These are phyloP conservation scores for Coniochaeta ligniaria DNA, from an alignment of 2,329 filamentous ascomycete genomes.

Conservation along the genomic window DNA sequence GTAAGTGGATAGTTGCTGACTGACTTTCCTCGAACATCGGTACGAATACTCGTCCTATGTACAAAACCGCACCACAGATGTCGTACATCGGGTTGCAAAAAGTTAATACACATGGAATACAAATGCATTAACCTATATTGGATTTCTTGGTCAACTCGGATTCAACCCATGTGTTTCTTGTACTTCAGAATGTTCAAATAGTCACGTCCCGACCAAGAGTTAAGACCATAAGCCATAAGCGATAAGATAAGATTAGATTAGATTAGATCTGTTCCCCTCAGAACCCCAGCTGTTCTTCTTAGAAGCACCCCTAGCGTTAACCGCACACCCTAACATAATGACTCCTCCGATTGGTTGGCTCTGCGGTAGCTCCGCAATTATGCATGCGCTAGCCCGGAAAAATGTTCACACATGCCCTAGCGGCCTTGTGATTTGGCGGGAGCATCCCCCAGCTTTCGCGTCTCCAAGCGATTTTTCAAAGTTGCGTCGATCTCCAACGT, in stretches of 20 bases:
- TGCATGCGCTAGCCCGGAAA: constrained; percentile 10
- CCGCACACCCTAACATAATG: neutral
- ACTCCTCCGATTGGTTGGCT: neutral
- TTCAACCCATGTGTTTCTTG: no score
- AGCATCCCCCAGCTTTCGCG: constrained; percentile 21
- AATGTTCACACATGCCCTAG: constrained; percentile 20
- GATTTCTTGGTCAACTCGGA: no score
- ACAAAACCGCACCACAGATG: neutral
- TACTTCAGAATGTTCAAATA: no score
- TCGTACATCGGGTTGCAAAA: neutral
- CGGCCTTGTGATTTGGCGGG: constrained; percentile 26
- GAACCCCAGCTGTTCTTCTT: neutral
- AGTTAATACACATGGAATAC: neutral
- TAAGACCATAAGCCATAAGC: no score
- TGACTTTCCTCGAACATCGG: neutral
- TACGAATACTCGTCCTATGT: neutral
- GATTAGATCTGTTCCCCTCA: constrained; percentile 2
- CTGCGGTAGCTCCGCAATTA: neutral
- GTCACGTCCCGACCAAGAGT: no score
- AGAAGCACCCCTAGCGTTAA: neutral
- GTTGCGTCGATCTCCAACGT: neutral
- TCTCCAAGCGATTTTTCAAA: constrained; percentile 15
- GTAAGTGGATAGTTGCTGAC: no score
- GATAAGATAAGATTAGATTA: constrained; percentile 7
- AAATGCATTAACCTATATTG: no score